Percentiles rank a stretch among this genome's conserved stretches.
phyloP scores from a whole-genome alignment of 257 asterid species.

The Fraxinus anomala region DNA sequence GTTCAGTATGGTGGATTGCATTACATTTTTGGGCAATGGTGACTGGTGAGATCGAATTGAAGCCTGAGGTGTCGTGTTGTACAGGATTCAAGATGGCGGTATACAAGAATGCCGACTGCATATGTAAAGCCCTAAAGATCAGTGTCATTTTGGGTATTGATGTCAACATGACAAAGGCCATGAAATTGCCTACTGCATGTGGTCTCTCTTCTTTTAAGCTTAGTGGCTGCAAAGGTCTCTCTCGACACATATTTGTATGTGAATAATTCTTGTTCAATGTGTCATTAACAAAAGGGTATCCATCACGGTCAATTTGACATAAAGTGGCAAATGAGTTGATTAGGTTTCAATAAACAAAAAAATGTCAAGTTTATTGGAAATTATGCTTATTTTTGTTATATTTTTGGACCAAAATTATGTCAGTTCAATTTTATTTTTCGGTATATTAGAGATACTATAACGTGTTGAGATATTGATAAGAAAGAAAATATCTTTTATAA shows the following conservation, averaged over 20 bases:
- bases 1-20: slow-evolving; percentile 24
- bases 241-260: neutral
- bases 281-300: too few species aligned
- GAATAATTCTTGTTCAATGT: neutral
- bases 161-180: slow-evolving; percentile 32
- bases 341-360: too few species aligned
- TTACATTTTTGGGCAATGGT: slow-evolving; percentile 15
- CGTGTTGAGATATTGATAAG: too few species aligned
- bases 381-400: too few species aligned
- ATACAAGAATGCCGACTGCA: slow-evolving; percentile 14
- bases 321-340: too few species aligned
- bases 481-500: too few species aligned
- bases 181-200: slow-evolving; percentile 23
- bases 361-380: too few species aligned
- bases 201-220: slow-evolving; percentile 13
- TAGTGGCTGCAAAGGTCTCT: slow-evolving; percentile 23
- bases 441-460: too few species aligned
- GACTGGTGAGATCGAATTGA: slow-evolving; percentile 13
- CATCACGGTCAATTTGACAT: too few species aligned
- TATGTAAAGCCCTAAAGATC: slow-evolving; percentile 21
- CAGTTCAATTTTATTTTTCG: too few species aligned
- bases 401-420: too few species aligned
- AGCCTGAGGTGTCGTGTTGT: slow-evolving; percentile 29
- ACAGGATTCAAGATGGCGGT: slow-evolving; percentile 21
- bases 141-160: slow-evolving; percentile 16